Evolutionary conservation across 2,329 filamentous ascomycete species (phyloP).

Genomic region (Niveomyces coronatus): DNA sequence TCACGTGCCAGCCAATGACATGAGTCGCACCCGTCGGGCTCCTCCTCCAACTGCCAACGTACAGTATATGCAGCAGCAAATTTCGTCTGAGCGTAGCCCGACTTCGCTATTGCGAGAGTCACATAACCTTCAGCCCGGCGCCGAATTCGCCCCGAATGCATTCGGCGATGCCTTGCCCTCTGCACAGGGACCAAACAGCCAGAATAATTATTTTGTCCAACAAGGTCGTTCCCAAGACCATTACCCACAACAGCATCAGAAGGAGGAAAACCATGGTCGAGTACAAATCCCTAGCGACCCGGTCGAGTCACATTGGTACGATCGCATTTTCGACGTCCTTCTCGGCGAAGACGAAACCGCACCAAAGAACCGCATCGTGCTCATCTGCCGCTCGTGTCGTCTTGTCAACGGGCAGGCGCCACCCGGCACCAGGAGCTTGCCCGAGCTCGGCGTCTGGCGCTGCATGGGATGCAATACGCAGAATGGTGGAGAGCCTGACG

Average conservation of each 20-base stretch:
- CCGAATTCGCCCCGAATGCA: conserved; percentile 69
- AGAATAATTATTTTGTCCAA: too few species aligned
- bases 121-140: conserved; percentile 30
- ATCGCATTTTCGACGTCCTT: conserved; percentile 82
- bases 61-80: conserved; percentile 10
- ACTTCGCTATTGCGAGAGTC: conserved; percentile 12
- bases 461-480: conserved; percentile 74
- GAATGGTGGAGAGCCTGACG: conserved; percentile 77
- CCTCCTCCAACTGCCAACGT: conserved; percentile 57
- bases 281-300: conserved; percentile 14
- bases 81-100: not conserved
- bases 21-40: conserved; percentile 35
- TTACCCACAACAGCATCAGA: conserved; percentile 16
- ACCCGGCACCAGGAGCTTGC: conserved; percentile 65
- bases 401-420: conserved; percentile 94
- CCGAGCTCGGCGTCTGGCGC: conserved; percentile 78
- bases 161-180: conserved; percentile 29
- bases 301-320: conserved; percentile 69
- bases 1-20: conserved; percentile 14
- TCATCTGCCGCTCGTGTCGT: conserved; percentile 74
- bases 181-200: too few species aligned
- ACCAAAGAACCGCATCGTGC: conserved; percentile 77
- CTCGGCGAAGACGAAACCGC: conserved; percentile 91
- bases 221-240: too few species aligned
- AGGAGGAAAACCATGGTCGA: too few species aligned